Percentiles rank a stretch among this genome's conserved stretches.
Evolutionary conservation across 1,284 basidiomycete species (phyloP).

Genomic region (Ganoderma lucidum): DNA sequence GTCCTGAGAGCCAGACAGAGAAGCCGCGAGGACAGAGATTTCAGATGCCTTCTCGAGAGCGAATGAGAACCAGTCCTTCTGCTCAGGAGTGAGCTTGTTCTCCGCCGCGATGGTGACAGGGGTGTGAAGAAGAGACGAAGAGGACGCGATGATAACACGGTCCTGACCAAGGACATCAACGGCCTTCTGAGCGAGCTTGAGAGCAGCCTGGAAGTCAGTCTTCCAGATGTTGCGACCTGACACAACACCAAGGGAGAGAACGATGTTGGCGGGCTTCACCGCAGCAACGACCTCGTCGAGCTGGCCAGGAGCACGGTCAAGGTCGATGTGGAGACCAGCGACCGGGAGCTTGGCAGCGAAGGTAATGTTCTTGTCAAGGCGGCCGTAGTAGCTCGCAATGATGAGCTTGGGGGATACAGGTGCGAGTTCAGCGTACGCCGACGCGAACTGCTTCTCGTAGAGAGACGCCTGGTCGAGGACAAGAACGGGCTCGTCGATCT

Average conservation of each 20-base stretch:
- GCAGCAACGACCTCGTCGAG: slow-evolving; percentile 87
- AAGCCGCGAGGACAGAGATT: slow-evolving; percentile 88
- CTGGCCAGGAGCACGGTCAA: slow-evolving; percentile 93
- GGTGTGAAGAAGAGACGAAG: slow-evolving; percentile 98
- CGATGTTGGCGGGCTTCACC: slow-evolving; percentile 82
- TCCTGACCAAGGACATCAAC: slow-evolving; percentile 83
- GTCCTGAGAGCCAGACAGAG: slow-evolving; percentile 85
- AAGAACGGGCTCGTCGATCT: slow-evolving; percentile 97
- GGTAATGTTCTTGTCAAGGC: slow-evolving; percentile 92
- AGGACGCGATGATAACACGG: slow-evolving; percentile 94
- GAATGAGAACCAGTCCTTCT: slow-evolving; percentile 99
- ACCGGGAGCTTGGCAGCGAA: slow-evolving; percentile 95
- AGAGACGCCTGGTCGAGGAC: slow-evolving; percentile 89
- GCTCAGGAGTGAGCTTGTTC: slow-evolving; percentile 90
- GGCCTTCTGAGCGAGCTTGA: slow-evolving; percentile 89
- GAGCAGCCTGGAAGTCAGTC: slow-evolving; percentile 89
- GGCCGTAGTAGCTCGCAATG: slow-evolving; percentile 96
- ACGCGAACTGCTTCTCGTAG: slow-evolving; percentile 84
- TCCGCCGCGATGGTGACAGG: slow-evolving; percentile 96
- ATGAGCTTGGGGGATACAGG: slow-evolving; percentile 91
- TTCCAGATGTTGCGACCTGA: slow-evolving; percentile 99
- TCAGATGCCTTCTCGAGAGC: slow-evolving; percentile 97
- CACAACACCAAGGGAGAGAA: slow-evolving; percentile 95
- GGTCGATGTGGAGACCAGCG: slow-evolving; percentile 95
- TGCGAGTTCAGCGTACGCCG: slow-evolving; percentile 85